Evolutionary conservation across 495 filamentous ascomycete species (phyloP), one percentile per base, ranked within the genome.

Genomic region (Endocarpon pusillum): DNA sequence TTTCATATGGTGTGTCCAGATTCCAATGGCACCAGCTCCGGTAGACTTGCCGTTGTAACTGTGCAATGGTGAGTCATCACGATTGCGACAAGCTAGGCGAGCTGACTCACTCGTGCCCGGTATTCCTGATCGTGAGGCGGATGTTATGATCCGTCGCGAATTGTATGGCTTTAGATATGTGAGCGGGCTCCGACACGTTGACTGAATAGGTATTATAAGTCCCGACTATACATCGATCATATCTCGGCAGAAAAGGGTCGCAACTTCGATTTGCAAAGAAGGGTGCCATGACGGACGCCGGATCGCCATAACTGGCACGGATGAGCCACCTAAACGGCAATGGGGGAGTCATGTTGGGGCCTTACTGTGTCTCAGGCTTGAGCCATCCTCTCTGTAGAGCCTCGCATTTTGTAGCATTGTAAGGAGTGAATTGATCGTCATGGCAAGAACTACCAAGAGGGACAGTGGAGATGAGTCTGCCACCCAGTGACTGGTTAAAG

Each of bases 81-180:
- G n/a, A n/a, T n/a, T n/a, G n/a, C n/a, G n/a, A n/a, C n/a, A 3
- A 14, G 22, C 2, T 3, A 26, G 4, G 5, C 20, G 14, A 19
- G 17, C 7, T 12, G 0, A 41, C 41, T 7, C 35, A 75, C 42
- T 76, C 72, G 38, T 79, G 76, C 19, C 78, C 77, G 2, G 76
- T 83, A 42, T 78, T 81, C 59, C 77, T 78, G 32, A 80, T 59
- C 0, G 71, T 54, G 2, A 82, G 51, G 24, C 75, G 55, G 1
- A 80, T 38, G 16, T 67, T 64, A 15, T 56, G 55, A 16, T 75
- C 64, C 29, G 64, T 57, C 2, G 74, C 75, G 53, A 76, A 78
- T 44, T 71, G 70, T 14, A 80, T 59, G 0, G 69, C 66, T 6
- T 61, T 53, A 36, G 67, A 64, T 18, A 78, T 51, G 35, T 81